Evolutionary conservation across 495 filamentous ascomycete genomes (phyloP).

Genomic region (Gamarada debralockiae): DNA sequence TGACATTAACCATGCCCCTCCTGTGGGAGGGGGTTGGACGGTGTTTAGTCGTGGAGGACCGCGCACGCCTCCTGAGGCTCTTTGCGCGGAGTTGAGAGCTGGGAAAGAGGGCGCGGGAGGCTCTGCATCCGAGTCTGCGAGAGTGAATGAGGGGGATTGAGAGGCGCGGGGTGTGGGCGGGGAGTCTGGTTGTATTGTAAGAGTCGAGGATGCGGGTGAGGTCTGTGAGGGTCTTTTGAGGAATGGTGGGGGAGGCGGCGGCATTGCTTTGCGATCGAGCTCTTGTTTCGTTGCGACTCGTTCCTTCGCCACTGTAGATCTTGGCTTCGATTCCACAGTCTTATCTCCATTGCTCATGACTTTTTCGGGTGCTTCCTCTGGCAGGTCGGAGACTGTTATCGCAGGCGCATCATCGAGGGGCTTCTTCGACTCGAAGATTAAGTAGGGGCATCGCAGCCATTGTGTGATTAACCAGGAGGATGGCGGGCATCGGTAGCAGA

Average conservation of each 20-base stretch:
- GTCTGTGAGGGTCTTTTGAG: conserved; percentile 12
- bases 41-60: conserved; percentile 15
- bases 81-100: conserved; percentile 38
- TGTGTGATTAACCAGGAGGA: conserved; percentile 29
- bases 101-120: conserved; percentile 30
- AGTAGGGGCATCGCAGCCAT: not conserved
- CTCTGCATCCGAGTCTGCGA: not conserved
- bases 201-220: not conserved
- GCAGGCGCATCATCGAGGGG: conserved; percentile 7
- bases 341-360: not conserved
- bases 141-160: conserved; percentile 11
- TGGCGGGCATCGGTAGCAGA: conserved; percentile 43
- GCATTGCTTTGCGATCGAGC: conserved; percentile 31
- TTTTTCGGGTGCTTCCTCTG: not conserved
- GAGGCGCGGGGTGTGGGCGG: conserved; percentile 7
- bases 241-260: conserved; percentile 22
- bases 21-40: conserved; percentile 17
- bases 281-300: conserved; percentile 12
- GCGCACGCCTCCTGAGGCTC: conserved; percentile 25
- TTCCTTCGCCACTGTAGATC: not conserved
- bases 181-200: too few relatives aligned
- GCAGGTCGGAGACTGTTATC: not conserved
- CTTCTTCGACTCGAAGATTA: not conserved
- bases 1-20: conserved; percentile 9
- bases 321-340: not conserved